phyloP scores from a whole-genome alignment of 192 early-diverging fungal genomes.

The Coemansia sp. region DNA sequence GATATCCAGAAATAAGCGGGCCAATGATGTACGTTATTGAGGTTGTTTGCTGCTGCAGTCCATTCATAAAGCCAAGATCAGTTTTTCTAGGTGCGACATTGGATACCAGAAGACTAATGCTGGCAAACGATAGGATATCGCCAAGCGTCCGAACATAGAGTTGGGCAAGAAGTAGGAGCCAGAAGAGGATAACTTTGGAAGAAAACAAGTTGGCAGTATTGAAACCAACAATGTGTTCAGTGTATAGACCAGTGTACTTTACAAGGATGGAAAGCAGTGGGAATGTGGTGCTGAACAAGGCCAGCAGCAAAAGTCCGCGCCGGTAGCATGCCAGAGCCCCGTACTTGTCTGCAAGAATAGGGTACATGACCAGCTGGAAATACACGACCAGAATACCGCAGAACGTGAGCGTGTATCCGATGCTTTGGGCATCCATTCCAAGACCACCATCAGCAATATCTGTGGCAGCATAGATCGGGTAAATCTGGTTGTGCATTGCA shows the following conservation, averaged over 20 bases:
- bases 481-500: constrained; percentile 19
- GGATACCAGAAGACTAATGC: constrained; percentile 35
- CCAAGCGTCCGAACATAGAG: constrained; percentile 25
- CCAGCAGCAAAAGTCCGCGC: constrained; percentile 2
- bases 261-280: background rate
- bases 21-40: constrained; percentile 23
- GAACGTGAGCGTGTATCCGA: constrained; percentile 61
- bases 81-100: constrained; percentile 39
- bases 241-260: too few species aligned
- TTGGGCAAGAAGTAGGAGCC: constrained; percentile 23
- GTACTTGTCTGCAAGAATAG: background rate
- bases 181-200: constrained; percentile 17
- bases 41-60: constrained; percentile 36
- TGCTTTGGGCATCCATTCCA: constrained; percentile 19
- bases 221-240: background rate
- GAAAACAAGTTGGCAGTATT: constrained; percentile 44
- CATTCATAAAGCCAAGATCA: constrained; percentile 39
- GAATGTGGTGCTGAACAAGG: background rate
- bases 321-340: constrained; percentile 1
- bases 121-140: constrained; percentile 31
- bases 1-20: constrained; percentile 26
- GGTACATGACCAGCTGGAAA: background rate
- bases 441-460: constrained; percentile 37
- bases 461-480: constrained; percentile 28
- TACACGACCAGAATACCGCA: constrained; percentile 55